Evolutionary conservation across 192 early-diverging fungal genomes (phyloP).

Genomic region (Linnemannia schmuckeri): DNA sequence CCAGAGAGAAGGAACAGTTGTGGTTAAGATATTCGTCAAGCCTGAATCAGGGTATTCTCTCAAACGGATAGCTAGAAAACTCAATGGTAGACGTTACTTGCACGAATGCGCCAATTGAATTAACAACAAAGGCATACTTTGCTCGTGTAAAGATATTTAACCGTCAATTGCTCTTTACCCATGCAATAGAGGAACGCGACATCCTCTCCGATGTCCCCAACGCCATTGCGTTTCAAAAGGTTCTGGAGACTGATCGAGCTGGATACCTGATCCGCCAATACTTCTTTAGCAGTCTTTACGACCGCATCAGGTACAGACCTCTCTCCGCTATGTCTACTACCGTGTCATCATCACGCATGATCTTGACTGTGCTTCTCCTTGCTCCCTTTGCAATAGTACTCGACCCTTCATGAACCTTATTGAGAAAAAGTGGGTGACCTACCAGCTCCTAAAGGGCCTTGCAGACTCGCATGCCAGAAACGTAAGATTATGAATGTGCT

Average conservation of each 20-base stretch:
- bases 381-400: slow-evolving; percentile 68
- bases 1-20: slow-evolving; percentile 84
- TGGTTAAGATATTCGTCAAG: slow-evolving; percentile 95
- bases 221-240: slow-evolving; percentile 80
- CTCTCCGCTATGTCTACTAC: too few relatives aligned
- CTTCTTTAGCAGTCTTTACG: slow-evolving; percentile 94
- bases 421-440: slow-evolving; percentile 97
- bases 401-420: slow-evolving; percentile 88
- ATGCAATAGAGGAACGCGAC: slow-evolving; percentile 71
- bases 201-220: slow-evolving; percentile 79
- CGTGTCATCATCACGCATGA: too few relatives aligned
- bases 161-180: not conserved
- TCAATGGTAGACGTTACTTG: slow-evolving; percentile 64
- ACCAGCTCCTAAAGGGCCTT: slow-evolving; percentile 86
- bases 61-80: slow-evolving; percentile 61
- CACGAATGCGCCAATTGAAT: not conserved
- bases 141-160: not conserved
- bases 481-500: slow-evolving; percentile 24
- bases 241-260: slow-evolving; percentile 91
- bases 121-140: not conserved
- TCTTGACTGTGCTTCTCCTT: not conserved
- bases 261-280: slow-evolving; percentile 92
- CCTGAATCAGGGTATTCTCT: slow-evolving; percentile 76
- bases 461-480: slow-evolving; percentile 80
- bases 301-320: slow-evolving; percentile 82